Percentiles rank a stretch among this genome's conserved stretches.
phyloP scores from a whole-genome alignment of 108 stramenopile genomes.

The Fragilariopsis cylindrus region DNA sequence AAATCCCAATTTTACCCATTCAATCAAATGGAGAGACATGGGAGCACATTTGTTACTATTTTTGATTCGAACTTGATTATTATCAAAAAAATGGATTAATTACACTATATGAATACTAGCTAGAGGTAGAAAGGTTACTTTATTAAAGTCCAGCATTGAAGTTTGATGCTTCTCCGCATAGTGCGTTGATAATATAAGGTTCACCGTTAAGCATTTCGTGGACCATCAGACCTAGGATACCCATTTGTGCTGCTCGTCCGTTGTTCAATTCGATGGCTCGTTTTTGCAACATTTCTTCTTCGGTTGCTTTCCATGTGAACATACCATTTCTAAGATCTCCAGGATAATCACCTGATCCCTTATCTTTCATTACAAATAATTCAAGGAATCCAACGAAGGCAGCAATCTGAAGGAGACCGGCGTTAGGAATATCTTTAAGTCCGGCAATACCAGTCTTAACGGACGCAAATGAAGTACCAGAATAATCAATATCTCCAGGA shows the following conservation, averaged over 20 bases:
- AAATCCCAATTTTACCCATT: too few species aligned
- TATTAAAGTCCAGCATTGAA: constrained; percentile 47
- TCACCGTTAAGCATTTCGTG: constrained; percentile 77
- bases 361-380: constrained; percentile 71
- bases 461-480: constrained; percentile 62
- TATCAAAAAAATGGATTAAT: too few species aligned
- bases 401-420: constrained; percentile 58
- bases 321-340: constrained; percentile 83
- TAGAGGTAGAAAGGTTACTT: background rate
- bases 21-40: too few species aligned
- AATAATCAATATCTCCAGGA: constrained; percentile 59
- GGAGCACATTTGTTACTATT: too few species aligned
- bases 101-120: too few species aligned
- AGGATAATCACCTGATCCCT: constrained; percentile 65
- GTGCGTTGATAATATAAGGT: constrained; percentile 50
- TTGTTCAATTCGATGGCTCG: constrained; percentile 92
- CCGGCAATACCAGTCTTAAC: constrained; percentile 63
- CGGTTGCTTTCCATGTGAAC: constrained; percentile 73
- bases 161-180: constrained; percentile 47
- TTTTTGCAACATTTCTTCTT: constrained; percentile 62
- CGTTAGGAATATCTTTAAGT: constrained; percentile 55
- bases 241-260: constrained; percentile 91
- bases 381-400: constrained; percentile 74
- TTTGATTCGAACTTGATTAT: too few species aligned
- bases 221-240: constrained; percentile 88